Conservation (phyloP, 257 asterid genomes). For the Gentiana macrophylla region DNA sequence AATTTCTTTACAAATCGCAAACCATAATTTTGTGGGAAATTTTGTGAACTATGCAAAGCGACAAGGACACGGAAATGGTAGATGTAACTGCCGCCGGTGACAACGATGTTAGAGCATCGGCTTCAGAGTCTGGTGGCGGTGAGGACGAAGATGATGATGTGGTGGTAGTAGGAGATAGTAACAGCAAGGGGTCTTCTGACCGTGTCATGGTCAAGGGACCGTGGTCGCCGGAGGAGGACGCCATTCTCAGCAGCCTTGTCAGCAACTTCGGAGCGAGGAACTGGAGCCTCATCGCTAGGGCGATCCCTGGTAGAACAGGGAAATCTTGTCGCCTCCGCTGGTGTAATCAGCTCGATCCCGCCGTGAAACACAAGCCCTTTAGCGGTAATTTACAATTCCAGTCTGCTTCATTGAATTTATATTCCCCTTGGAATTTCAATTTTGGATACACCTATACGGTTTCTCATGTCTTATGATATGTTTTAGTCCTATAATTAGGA, state of each 20-base stretch:
- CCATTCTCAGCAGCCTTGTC: slow-evolving; percentile 55
- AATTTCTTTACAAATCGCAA: neutral
- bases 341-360: slow-evolving; percentile 94
- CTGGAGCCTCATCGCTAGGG: slow-evolving; percentile 85
- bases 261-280: slow-evolving; percentile 64
- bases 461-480: neutral
- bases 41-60: neutral
- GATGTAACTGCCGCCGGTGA: neutral
- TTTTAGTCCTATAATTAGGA: neutral
- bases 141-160: slow-evolving; percentile 18
- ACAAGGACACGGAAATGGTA: slow-evolving; percentile 5
- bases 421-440: too few relatives aligned
- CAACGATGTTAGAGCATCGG: neutral
- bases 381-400: slow-evolving; percentile 36
- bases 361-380: slow-evolving; percentile 76
- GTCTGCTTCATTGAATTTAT: neutral
- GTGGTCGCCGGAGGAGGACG: slow-evolving; percentile 88
- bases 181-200: slow-evolving; percentile 30
- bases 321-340: slow-evolving; percentile 91
- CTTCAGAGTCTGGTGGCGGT: neutral
- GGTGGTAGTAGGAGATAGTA: slow-evolving; percentile 22
- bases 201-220: slow-evolving; percentile 86
- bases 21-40: neutral
- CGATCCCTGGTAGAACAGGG: slow-evolving; percentile 85
- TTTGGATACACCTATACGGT: neutral